Conservation (phyloP, 352 stramenopile species). For the Pythium volutum region DNA sequence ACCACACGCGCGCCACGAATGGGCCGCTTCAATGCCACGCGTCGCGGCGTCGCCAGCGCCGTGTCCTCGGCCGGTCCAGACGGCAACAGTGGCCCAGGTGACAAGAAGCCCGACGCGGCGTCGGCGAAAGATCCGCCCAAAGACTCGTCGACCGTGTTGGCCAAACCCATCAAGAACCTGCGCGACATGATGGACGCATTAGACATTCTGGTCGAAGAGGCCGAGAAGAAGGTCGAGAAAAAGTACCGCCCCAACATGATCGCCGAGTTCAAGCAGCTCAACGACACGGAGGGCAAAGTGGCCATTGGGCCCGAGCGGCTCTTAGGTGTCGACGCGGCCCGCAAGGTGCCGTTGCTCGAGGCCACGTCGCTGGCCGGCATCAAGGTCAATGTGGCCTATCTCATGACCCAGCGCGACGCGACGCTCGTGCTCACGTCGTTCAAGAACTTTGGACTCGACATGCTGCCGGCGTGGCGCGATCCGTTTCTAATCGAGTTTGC, state of each 20-base stretch:
- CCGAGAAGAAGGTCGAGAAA: constrained; percentile 80
- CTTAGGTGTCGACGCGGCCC: constrained; percentile 55
- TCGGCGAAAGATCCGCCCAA: not conserved
- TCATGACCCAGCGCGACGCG: constrained; percentile 37
- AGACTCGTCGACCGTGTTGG: constrained; percentile 14
- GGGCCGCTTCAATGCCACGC: not conserved
- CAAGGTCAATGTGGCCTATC: constrained; percentile 45
- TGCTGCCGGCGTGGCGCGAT: constrained; percentile 74
- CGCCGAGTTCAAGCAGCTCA: constrained; percentile 86
- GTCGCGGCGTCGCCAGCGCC: constrained; percentile 1
- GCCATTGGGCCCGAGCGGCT: constrained; percentile 48
- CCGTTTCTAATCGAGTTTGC: constrained; percentile 54
- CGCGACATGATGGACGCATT: constrained; percentile 70
- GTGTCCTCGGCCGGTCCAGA: not conserved
- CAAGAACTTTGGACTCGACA: constrained; percentile 84
- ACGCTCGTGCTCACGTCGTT: constrained; percentile 82
- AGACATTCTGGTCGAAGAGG: constrained; percentile 81
- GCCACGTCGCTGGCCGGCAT: constrained; percentile 50
- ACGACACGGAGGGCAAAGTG: constrained; percentile 84
- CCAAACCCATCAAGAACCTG: constrained; percentile 69
- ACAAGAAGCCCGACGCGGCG: not conserved
- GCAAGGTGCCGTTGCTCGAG: constrained; percentile 49
- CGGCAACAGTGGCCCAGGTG: not conserved
- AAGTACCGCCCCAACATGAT: constrained; percentile 89
- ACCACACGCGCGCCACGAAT: not conserved